Percentiles rank a stretch among this genome's conserved stretches.
phyloP scores from a whole-genome alignment of 169 alveolate species.

The Plasmodium yoelii region DNA sequence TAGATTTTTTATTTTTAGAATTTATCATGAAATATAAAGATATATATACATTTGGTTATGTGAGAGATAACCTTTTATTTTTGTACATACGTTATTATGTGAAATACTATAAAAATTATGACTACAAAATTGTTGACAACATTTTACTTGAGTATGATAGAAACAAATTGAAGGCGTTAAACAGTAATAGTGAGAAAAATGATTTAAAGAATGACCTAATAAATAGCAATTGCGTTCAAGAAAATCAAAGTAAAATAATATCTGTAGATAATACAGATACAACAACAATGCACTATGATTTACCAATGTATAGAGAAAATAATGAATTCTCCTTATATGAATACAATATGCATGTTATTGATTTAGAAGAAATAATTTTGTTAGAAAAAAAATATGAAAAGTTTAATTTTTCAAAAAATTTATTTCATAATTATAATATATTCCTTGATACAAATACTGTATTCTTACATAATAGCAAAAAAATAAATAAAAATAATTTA shows the following conservation, averaged over 20 bases:
- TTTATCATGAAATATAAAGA: constrained; percentile 43
- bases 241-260: background rate
- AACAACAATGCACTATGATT: background rate
- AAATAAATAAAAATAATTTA: background rate
- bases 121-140: constrained; percentile 14
- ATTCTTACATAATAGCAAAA: background rate
- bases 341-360: constrained; percentile 24
- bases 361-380: constrained; percentile 30
- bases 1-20: constrained; percentile 71
- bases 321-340: background rate
- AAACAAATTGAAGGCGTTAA: background rate
- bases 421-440: constrained; percentile 49
- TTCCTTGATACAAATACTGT: constrained; percentile 63
- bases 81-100: constrained; percentile 63
- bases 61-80: constrained; percentile 60
- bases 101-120: constrained; percentile 35
- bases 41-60: constrained; percentile 61
- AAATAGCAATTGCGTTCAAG: background rate
- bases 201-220: background rate
- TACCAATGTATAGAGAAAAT: background rate
- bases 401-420: constrained; percentile 38
- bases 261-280: too few relatives aligned
- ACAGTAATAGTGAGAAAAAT: background rate
- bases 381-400: constrained; percentile 17
- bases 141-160: constrained; percentile 15